Conservation (phyloP, 2,329 filamentous ascomycete genomes). For the Aureobasidium zeae region DNA sequence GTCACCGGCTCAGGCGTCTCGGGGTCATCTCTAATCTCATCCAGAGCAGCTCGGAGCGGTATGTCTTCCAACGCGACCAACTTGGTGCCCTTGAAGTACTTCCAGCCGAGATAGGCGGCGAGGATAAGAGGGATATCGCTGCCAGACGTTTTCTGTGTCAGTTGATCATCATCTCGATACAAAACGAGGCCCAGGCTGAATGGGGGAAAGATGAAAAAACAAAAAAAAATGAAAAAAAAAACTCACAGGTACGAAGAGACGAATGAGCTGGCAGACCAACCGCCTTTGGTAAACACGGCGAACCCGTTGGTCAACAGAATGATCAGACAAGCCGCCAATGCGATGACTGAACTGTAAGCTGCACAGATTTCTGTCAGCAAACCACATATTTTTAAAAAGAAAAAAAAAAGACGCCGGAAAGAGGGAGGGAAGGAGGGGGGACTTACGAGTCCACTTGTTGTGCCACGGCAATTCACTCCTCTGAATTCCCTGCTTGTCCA, state of each 20-base stretch:
- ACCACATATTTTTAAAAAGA: slow-evolving; percentile 18
- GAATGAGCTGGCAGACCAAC: slow-evolving; percentile 24
- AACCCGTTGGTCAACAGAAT: slow-evolving; percentile 31
- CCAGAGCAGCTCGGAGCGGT: slow-evolving; percentile 3
- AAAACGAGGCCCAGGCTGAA: not conserved
- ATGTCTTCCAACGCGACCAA: slow-evolving; percentile 18
- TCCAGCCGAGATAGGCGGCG: slow-evolving; percentile 25
- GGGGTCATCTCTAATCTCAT: slow-evolving; percentile 5
- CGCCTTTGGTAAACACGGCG: slow-evolving; percentile 23
- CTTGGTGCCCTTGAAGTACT: slow-evolving; percentile 22
- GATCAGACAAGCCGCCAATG: slow-evolving; percentile 25
- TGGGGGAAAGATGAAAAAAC: no score
- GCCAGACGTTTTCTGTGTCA: not conserved
- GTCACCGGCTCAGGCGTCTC: slow-evolving; percentile 1
- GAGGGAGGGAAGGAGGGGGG: slow-evolving; percentile 46
- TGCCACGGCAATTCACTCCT: slow-evolving; percentile 23
- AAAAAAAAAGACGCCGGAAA: slow-evolving; percentile 40
- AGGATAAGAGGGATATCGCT: slow-evolving; percentile 24
- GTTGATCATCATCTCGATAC: not conserved
- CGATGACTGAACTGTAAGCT: slow-evolving; percentile 6
- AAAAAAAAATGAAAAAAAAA: not conserved
- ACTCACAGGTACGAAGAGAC: slow-evolving; percentile 23
- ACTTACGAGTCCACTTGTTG: slow-evolving; percentile 25
- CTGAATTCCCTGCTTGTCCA: slow-evolving; percentile 23
- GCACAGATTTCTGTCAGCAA: not conserved